A percentile compares a stretch with the other conserved stretches of the same genome.
These are phyloP conservation scores for Amylostereum chailletii DNA, from an alignment of 1,284 basidiomycete species.

Conservation along the genomic window DNA sequence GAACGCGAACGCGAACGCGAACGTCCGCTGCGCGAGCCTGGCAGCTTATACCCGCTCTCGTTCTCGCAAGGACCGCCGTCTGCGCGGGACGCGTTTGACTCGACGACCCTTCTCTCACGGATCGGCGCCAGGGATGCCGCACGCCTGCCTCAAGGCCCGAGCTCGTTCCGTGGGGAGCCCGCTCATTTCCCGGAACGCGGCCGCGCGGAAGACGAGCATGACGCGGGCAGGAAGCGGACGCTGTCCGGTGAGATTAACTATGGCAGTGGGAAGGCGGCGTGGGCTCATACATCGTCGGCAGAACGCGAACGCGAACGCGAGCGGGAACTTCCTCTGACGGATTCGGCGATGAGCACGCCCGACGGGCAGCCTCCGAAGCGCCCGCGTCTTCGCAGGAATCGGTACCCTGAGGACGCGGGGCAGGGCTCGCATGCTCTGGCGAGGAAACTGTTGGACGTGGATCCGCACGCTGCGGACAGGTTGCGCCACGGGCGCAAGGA, in stretches of 20 bases:
- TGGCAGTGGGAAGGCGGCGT: slow-evolving; percentile 1
- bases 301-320: slow-evolving; percentile 23
- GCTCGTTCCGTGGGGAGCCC: slow-evolving; percentile 8
- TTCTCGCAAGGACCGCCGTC: neutral
- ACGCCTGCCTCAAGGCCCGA: slow-evolving; percentile 29
- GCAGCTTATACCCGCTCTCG: neutral
- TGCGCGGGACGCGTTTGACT: slow-evolving; percentile 7
- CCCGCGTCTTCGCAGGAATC: slow-evolving; percentile 31
- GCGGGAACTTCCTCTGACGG: slow-evolving; percentile 6
- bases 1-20: slow-evolving; percentile 19
- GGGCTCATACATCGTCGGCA: slow-evolving; percentile 39
- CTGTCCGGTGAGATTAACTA: slow-evolving; percentile 41
- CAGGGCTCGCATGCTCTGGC: slow-evolving; percentile 32
- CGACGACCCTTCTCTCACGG: slow-evolving; percentile 53
- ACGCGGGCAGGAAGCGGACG: slow-evolving; percentile 55
- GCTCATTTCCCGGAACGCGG: slow-evolving; percentile 5
- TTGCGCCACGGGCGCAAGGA: slow-evolving; percentile 41
- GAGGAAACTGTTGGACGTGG: slow-evolving; percentile 51
- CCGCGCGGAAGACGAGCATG: slow-evolving; percentile 42
- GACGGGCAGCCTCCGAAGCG: slow-evolving; percentile 24
- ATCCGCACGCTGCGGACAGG: slow-evolving; percentile 49
- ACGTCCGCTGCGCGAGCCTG: neutral
- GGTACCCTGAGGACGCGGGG: slow-evolving; percentile 23
- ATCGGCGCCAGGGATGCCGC: slow-evolving; percentile 52
- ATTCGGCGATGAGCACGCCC: slow-evolving; percentile 5